A percentile compares a stretch with the other conserved stretches of the same genome.
These are phyloP conservation scores for Colletotrichum sp. DNA, from an alignment of 2,329 filamentous ascomycete species.

Conservation along the genomic window DNA sequence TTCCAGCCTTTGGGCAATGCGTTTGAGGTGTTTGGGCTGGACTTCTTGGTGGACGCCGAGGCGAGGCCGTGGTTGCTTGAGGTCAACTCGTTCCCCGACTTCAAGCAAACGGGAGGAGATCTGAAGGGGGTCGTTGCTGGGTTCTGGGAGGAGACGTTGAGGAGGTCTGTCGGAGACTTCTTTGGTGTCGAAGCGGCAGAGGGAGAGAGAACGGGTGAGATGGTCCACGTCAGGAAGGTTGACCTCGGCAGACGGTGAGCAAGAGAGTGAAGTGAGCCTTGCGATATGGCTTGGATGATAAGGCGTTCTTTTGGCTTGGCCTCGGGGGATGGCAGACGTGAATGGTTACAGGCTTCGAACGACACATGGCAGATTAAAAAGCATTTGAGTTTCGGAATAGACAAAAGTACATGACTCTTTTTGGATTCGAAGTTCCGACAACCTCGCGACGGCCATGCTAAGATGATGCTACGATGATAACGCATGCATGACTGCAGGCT, in stretches of 20 bases:
- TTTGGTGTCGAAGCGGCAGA: conserved; percentile 49
- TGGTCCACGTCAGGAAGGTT: conserved; percentile 59
- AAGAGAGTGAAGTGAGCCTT: conserved; percentile 22
- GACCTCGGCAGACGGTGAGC: conserved; percentile 54
- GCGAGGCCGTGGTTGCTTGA: conserved; percentile 80
- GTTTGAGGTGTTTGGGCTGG: conserved; percentile 91
- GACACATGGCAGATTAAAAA: not conserved
- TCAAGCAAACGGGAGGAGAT: conserved; percentile 84
- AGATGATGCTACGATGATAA: not conserved
- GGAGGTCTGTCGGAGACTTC: conserved; percentile 70
- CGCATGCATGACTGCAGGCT: not conserved
- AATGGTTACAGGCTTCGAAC: not conserved
- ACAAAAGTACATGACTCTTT: not conserved
- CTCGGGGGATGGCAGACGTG: not conserved
- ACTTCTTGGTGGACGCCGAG: conserved; percentile 79
- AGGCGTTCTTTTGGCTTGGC: not conserved
- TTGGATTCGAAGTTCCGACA: not conserved
- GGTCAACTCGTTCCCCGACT: conserved; percentile 96
- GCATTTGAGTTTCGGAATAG: not conserved
- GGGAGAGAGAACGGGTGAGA: conserved; percentile 34
- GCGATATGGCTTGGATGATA: not conserved
- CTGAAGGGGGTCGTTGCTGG: conserved; percentile 74
- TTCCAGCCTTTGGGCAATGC: conserved; percentile 89
- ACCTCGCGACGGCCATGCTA: not conserved
- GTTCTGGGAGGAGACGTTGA: conserved; percentile 78